Base-by-base conservation (phyloP, 2,329 filamentous ascomycete genomes). In the Xylaria sp. region DNA sequence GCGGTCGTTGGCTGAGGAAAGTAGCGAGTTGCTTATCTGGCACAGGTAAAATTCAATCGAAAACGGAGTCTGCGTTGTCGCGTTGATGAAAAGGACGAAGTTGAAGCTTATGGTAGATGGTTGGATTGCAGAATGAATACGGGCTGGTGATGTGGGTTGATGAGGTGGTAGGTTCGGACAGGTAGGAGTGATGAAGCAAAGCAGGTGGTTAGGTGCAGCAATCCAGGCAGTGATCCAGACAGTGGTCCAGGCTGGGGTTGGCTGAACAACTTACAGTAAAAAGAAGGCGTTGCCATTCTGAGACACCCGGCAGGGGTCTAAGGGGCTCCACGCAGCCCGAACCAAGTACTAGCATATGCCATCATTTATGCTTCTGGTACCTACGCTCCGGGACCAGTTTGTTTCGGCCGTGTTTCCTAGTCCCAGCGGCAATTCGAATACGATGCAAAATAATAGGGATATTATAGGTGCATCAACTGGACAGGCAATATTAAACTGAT, bases 281-380 rank as follows among this genome's bases (percentile, higher is more conserved):
- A 59, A 56, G 68, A 59, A 65, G 68, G 65, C 68, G 68, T 67
- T 72, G 36, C 67, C 65, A 62, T 72, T 72, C 62, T 68, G 70
- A 66, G 68, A 72, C 70, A 51, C 31, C 59, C 42, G 23, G 44
- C 48, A 46, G 56, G 53, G 69, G 44, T 56, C 63, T 36, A 15
- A 40, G 44, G 38, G 49, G 60, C 44, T 63, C 65, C 56, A 65
- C 61, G 33, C 63, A 63, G 48, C 36, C 59, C 54, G 54, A 58
- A 28, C 26, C 33, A 57, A 46, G 56, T 59, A 44, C 56, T 17
- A 31, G 20, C 38, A 31, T 46, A 20, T 28, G 36, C 54, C 54
- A 42, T 26, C 36, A n/a, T 28, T 40, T 11, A 42, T 56, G 53
- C 54, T 42, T 40, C 23, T 28, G 40, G 56, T 59, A 59, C 56